phyloP scores from a whole-genome alignment of 2,329 filamentous ascomycete genomes.

The Neocucurbitaria cava region DNA sequence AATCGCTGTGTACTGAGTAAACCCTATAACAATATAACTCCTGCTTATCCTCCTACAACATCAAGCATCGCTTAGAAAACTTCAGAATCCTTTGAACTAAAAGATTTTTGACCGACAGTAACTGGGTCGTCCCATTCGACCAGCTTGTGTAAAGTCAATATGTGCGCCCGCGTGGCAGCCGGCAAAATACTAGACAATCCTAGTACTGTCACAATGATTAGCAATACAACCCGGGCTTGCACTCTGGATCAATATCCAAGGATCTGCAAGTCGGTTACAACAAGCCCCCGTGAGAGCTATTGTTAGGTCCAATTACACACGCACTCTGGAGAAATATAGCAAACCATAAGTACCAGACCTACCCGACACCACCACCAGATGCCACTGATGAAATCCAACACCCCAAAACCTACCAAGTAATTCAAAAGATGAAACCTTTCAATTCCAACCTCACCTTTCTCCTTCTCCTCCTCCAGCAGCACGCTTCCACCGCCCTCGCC shows the following conservation, averaged over 20 bases:
- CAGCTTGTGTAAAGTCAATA: neutral
- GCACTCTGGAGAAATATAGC: neutral
- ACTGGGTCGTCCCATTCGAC: neutral
- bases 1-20: no score
- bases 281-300: neutral
- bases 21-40: no score
- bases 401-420: neutral
- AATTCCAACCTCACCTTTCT: no score
- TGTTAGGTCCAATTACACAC: neutral
- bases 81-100: neutral
- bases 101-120: no score
- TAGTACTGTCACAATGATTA: neutral
- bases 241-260: neutral
- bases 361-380: no score
- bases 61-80: no score
- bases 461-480: conserved; percentile 5
- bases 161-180: neutral
- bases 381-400: no score
- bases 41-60: no score
- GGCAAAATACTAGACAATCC: neutral
- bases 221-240: neutral
- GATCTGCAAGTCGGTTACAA: neutral
- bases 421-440: conserved; percentile 9
- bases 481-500: conserved; percentile 7
- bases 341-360: neutral